Evolutionary conservation across 208 protist species (phyloP).

Genomic region (Novymonas esmeraldas): DNA sequence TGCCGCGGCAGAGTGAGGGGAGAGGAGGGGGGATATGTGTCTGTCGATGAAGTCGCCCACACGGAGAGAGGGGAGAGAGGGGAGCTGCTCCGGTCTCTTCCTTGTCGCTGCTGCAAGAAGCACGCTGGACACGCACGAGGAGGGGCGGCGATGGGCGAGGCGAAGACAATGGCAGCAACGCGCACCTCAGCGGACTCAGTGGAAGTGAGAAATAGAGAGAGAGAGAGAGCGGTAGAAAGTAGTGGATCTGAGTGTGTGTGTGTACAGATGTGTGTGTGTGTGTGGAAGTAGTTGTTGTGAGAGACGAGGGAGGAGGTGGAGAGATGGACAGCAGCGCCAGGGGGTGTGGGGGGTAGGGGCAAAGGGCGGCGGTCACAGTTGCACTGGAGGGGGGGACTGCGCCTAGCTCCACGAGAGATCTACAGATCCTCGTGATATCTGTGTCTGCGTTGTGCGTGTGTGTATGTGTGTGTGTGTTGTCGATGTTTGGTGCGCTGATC

Average conservation of each 20-base stretch:
- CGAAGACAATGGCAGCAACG: no score
- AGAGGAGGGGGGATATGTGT: neutral
- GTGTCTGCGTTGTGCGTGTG: neutral
- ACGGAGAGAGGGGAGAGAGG: neutral
- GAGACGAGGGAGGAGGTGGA: neutral
- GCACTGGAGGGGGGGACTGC: no score
- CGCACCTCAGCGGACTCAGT: no score
- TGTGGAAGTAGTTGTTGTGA: neutral
- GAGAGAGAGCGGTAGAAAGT: neutral
- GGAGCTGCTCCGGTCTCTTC: no score
- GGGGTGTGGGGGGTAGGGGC: neutral
- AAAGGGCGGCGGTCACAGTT: neutral
- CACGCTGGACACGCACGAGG: no score
- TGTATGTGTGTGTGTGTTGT: neutral
- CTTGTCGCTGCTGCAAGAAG: no score
- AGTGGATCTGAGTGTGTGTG: neutral
- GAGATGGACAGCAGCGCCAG: neutral
- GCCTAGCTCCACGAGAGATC: no score
- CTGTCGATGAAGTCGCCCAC: neutral
- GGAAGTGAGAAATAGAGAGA: no score
- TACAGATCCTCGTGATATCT: neutral
- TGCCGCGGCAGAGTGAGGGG: conserved; percentile 13
- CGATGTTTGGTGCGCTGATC: no score
- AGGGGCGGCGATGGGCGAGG: no score
- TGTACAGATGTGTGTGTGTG: neutral